phyloP scores from a whole-genome alignment of 2,329 filamentous ascomycete genomes.

The Phaeosphaeriaceae sp. region DNA sequence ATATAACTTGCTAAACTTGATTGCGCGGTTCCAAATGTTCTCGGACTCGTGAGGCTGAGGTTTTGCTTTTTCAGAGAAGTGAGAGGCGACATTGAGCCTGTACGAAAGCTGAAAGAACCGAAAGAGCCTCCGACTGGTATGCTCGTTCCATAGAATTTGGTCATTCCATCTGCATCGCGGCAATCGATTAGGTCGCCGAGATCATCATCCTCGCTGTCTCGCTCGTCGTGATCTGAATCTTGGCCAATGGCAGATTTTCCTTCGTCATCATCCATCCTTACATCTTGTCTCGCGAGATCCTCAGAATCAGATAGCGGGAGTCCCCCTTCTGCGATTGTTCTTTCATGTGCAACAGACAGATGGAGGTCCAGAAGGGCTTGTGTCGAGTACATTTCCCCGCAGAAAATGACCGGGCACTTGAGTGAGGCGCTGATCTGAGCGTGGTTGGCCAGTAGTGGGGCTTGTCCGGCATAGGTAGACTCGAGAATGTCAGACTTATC shows the following conservation, averaged over 20 bases:
- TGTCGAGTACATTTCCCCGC: no score
- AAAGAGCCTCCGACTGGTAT: neutral
- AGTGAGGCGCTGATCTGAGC: no score
- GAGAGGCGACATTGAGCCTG: neutral
- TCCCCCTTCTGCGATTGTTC: no score
- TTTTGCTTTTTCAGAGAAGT: neutral
- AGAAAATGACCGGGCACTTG: no score
- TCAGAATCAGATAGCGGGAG: no score
- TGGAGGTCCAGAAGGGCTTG: no score
- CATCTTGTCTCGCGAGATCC: no score
- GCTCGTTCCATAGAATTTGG: neutral
- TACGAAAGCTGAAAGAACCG: neutral
- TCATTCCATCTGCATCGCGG: neutral
- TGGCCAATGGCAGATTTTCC: neutral
- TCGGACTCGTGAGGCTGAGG: neutral
- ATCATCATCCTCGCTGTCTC: neutral
- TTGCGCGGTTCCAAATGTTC: neutral
- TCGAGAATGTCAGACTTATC: no score
- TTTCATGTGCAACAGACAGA: no score
- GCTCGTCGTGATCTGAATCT: neutral
- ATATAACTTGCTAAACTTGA: slow-evolving; percentile 3
- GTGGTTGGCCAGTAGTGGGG: no score
- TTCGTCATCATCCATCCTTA: no score
- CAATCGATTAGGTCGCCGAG: neutral
- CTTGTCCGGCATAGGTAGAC: no score